Percentiles rank a stretch among this genome's conserved stretches.
Conservation (phyloP, 345 rosid species). For the Populus nigra region DNA sequence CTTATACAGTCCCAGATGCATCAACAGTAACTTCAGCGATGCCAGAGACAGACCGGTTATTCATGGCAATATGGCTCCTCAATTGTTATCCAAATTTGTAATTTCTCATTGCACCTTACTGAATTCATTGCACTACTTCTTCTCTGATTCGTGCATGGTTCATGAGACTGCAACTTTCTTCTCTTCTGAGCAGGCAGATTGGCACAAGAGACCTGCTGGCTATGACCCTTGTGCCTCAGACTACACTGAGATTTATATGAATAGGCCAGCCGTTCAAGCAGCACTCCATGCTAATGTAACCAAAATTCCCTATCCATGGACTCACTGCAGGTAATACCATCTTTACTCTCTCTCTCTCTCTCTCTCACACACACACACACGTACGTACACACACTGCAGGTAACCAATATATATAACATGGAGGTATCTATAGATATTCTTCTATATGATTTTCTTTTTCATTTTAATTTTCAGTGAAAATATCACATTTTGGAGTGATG, state of each 20-base stretch:
- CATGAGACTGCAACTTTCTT: neutral
- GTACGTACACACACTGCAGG: fast-evolving
- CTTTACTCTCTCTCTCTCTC: no score
- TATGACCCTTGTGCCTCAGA: slow-evolving; percentile 64
- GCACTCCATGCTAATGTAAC: slow-evolving; percentile 37
- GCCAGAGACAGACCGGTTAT: slow-evolving; percentile 31
- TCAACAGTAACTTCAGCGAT: slow-evolving; percentile 15
- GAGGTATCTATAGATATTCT: no score
- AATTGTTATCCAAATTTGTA: slow-evolving; percentile 45
- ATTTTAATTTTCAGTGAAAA: slow-evolving; percentile 30
- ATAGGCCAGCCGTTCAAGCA: slow-evolving; percentile 54
- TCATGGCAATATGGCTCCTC: slow-evolving; percentile 36
- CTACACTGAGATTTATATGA: slow-evolving; percentile 54
- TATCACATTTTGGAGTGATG: slow-evolving; percentile 50
- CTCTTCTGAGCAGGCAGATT: slow-evolving; percentile 34
- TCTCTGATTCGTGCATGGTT: neutral
- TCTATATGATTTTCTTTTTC: no score
- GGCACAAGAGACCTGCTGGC: slow-evolving; percentile 59
- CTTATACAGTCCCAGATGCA: slow-evolving; percentile 54
- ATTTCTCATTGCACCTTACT: neutral
- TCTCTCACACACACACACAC: no score
- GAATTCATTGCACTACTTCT: no score
- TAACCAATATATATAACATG: no score
- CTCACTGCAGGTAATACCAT: slow-evolving; percentile 62
- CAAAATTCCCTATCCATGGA: slow-evolving; percentile 62